Conservation (phyloP, 768 basidiomycete genomes). For the Psilocybe cyanescens region DNA sequence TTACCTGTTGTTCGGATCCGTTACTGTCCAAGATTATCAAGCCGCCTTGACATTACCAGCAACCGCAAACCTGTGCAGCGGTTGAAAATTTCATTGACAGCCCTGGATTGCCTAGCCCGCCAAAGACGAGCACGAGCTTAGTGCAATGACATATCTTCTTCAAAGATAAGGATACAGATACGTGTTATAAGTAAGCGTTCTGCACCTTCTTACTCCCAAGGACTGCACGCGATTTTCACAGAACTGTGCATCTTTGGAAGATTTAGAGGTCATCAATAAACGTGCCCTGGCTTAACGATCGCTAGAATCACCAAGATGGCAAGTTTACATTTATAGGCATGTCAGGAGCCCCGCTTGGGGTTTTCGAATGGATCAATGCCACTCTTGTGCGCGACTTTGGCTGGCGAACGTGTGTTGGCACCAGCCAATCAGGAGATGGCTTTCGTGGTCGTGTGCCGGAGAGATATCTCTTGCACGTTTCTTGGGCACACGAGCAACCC, state of each 20-base stretch:
- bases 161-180: too few relatives aligned
- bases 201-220: not conserved
- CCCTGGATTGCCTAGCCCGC: too few relatives aligned
- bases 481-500: conserved; percentile 34
- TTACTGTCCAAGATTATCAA: too few relatives aligned
- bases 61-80: too few relatives aligned
- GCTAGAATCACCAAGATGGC: not conserved
- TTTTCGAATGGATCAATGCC: not conserved
- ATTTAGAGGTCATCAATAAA: conserved; percentile 5
- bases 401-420: conserved; percentile 33
- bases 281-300: conserved; percentile 4
- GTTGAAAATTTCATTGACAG: too few relatives aligned
- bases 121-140: too few relatives aligned
- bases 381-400: conserved; percentile 1
- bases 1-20: too few relatives aligned
- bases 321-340: not conserved
- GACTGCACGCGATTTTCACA: not conserved
- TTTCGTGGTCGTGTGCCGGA: conserved; percentile 33
- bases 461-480: conserved; percentile 28
- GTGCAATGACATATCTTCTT: too few relatives aligned
- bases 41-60: too few relatives aligned
- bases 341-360: conserved; percentile 7
- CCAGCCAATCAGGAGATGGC: conserved; percentile 31
- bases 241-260: conserved; percentile 2
- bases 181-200: too few relatives aligned